Evolutionary conservation across 805 yeast species (phyloP), one percentile per base, ranked within the genome.

Genomic region (Kodamaea kaohsiungensis): DNA sequence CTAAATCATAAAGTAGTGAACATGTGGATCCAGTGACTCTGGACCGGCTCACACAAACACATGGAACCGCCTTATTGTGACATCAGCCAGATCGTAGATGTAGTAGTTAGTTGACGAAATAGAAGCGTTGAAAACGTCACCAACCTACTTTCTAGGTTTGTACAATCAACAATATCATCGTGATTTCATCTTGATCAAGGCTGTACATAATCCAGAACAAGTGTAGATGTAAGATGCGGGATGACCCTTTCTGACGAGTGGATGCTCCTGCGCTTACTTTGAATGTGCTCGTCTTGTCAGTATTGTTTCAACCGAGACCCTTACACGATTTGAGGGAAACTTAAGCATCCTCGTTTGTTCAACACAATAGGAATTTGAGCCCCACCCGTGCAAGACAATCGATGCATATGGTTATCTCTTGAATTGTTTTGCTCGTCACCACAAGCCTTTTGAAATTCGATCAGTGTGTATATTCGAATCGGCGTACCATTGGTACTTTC

Each of bases 291-390:
- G 10, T 15, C 10, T 15, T 39, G 18, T 39, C 18, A 39, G 2
- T 40, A 17, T 40, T 40, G 45, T 17, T 40, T 10, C 35, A 40
- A 40, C 17, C 45, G 45, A 40, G 45, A 40, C 45, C 45, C 45
- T 40, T 30, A 30, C 35, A 30, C 35, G 35, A 30, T 30, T n/a
- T 39, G 43, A 39, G 43, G 15, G 15, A 15, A n/a, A 16, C 42
- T 16, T 16, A 10, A 16, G 13, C 18, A 13, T 16, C 3, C 18
- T 15, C 16, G 45, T 17, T 17, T 16, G 25, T 22, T 7, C 25
- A 10, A 13, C 9, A 40, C 45, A 40, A 40, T 40, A 16, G 25
- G 43, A 19, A 40, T 40, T 16, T 40, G 45, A 10, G 25, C 19
- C 25, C 35, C 13, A 2, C 35, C 35, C 12, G 8, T 12, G 43